Evolutionary conservation across 495 filamentous ascomycete species (phyloP).

Genomic region (Durotheca rogersii): DNA sequence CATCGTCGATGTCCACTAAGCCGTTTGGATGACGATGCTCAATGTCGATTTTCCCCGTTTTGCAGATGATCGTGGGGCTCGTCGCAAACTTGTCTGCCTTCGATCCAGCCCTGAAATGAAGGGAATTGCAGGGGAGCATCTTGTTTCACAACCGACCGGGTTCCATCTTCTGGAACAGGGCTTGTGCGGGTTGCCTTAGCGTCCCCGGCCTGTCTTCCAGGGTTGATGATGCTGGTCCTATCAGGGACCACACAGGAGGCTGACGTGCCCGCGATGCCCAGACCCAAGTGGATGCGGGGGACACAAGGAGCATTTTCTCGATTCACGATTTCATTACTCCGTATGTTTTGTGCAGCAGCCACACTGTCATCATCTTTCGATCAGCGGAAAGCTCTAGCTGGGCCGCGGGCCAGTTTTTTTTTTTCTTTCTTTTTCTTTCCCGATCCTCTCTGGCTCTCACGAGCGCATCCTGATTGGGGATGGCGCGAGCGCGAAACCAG

Average conservation of each 20-base stretch:
- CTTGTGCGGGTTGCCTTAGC: conserved; percentile 32
- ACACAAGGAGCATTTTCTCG: conserved; percentile 16
- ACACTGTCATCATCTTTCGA: conserved; percentile 23
- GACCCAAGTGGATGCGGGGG: conserved; percentile 31
- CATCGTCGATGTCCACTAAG: neutral
- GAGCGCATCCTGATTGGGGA: conserved; percentile 18
- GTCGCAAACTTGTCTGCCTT: conserved; percentile 27
- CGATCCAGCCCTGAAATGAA: conserved; percentile 32
- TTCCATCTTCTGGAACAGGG: conserved; percentile 33
- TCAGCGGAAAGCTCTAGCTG: conserved; percentile 4
- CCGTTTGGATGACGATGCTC: conserved; percentile 18
- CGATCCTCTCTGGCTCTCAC: no score
- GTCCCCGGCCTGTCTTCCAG: conserved; percentile 24
- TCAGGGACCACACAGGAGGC: conserved; percentile 23
- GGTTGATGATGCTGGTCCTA: conserved; percentile 24
- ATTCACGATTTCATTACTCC: conserved; percentile 23
- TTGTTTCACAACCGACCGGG: conserved; percentile 37
- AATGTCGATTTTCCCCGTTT: conserved; percentile 17
- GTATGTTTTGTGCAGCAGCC: conserved; percentile 11
- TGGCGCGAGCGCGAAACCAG: conserved; percentile 30
- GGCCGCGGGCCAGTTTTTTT: conserved; percentile 2
- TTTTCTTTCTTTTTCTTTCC: neutral
- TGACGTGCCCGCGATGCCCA: conserved; percentile 32
- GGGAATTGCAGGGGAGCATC: conserved; percentile 37
- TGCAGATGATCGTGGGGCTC: conserved; percentile 27